Evolutionary conservation across 495 filamentous ascomycete genomes (phyloP), one percentile per base, ranked within the genome.

Genomic region (Penicillium robsamsonii): DNA sequence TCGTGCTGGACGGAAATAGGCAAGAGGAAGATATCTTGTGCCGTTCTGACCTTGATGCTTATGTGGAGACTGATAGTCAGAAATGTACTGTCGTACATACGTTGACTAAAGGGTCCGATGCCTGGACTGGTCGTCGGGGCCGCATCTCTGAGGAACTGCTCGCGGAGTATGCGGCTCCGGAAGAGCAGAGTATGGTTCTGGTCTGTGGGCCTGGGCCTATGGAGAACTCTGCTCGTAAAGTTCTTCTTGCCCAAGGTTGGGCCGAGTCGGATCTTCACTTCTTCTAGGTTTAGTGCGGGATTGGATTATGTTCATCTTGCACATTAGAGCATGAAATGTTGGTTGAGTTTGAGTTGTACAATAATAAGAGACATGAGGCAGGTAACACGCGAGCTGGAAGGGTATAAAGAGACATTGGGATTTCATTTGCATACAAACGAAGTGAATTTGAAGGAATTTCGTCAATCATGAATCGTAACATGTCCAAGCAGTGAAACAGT

Each of bases 21-120:
- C 68, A 80, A 27, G 82, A 90, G 55, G 88, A 89, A 57, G 93
- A 97, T 72, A 96, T 97, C 40, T 75, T 97, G 0, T 90, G 89
- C 60, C 82, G 79, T 50, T 74, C 81, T n/a, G 90, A 94, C 38
- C 75, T 96, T 2, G 91, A 95, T 61, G 70, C 46, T 1, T 77
- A 91, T 60, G 79, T 73, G 9, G 69, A 62, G 25, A 67, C 66
- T 3, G 83, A 84, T 43, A 65, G 66, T 37, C 70, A 76, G n/a
- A 78, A 78, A 59, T 92, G 84, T 54, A 79, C 77, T 50, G 59
- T 97, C 11, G 63, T 94, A 6, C 85, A 96, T 63, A 87, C 87
- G 0, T 79, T 97, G 24, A 89, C 87, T 3, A 75, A 85, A 46
- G 71, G 72, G 13, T 80, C 87, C 0, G 69, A 74, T 1, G 69